Base-by-base conservation (phyloP, 2,329 filamentous ascomycete species). In the Parascedosporium putredinis region DNA sequence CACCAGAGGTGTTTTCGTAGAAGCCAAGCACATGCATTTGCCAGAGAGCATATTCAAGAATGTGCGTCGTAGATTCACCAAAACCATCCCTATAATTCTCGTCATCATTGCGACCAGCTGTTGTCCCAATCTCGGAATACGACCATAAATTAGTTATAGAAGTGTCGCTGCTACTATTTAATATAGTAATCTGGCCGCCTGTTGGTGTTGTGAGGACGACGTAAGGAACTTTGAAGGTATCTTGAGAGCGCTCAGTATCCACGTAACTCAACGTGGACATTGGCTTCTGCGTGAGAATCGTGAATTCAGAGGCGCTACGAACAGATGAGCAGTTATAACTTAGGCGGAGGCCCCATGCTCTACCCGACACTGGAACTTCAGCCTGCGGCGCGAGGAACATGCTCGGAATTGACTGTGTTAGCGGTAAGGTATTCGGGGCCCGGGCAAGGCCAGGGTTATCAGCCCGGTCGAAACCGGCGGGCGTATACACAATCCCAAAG, bases 361-460 rank as follows among this genome's bases (percentile, higher is more conserved):
- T 48, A 9, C 54, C 54, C 27, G 51, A 52, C 1, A 52, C 24
- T 2, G 54, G 53, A 1, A 29, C 33, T 2, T 45, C 24, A n/a
- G 50, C 51, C 44, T 55, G 54, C 3, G 54, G 53, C 2, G 50
- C 38, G 36, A 55, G 44, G 25, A 55, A 55, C 31, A 55, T 50
- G 16, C 54, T 53, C 0, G 52, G 49, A 8, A 55, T 49, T 18
- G 24, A 20, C 23, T 40, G 14, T 16, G 25, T 24, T 1, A 45
- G 31, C 1, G 54, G 53, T 3, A 55, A 42, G n/a, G 2, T 45
- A 40, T 55, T 55, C 6, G 54, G 54, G 10, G 34, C 16, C 12
- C 53, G 4, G 0, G 23, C 18, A 3, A 55, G 14, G 23, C 4
- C n/a, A 1, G 27, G 23, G 45, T 49, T 24, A 1, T 50, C 50